These are phyloP conservation scores for Wakefieldia striispora DNA, from an alignment of 768 basidiomycete genomes.

Conservation along the genomic window DNA sequence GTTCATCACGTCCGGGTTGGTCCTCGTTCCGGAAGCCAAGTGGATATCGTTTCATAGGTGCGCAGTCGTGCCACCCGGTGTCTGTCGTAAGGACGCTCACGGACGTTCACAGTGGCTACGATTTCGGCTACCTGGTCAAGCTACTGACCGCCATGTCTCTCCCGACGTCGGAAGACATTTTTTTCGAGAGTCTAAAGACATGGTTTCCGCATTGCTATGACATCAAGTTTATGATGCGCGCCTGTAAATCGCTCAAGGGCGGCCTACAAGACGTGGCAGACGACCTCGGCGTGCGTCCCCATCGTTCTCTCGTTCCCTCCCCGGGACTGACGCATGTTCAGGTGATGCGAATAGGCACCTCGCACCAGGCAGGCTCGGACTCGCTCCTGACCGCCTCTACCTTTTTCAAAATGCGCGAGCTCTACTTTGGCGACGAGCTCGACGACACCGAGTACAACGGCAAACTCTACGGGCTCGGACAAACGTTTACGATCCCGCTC, in stretches of 20 bases:
- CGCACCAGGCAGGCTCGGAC: slow-evolving; percentile 98
- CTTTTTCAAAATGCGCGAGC: slow-evolving; percentile 93
- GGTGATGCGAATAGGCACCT: slow-evolving; percentile 86
- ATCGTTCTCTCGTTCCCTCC: not conserved
- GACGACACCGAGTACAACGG: slow-evolving; percentile 82
- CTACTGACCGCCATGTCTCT: slow-evolving; percentile 83
- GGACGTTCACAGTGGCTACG: slow-evolving; percentile 73
- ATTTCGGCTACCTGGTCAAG: slow-evolving; percentile 98
- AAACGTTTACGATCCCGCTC: slow-evolving; percentile 59
- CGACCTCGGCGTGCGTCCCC: slow-evolving; percentile 78
- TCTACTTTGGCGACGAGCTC: slow-evolving; percentile 88
- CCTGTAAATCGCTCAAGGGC: slow-evolving; percentile 75
- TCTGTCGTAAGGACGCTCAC: too few relatives aligned
- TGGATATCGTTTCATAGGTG: slow-evolving; percentile 99
- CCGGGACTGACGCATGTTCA: slow-evolving; percentile 27
- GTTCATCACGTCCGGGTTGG: slow-evolving; percentile 94
- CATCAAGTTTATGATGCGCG: slow-evolving; percentile 95
- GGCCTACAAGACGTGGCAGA: slow-evolving; percentile 96
- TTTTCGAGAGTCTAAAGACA: slow-evolving; percentile 80
- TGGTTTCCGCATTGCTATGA: slow-evolving; percentile 99
- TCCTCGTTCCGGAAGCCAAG: slow-evolving; percentile 81
- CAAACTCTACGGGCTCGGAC: slow-evolving; percentile 80
- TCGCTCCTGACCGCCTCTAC: slow-evolving; percentile 89
- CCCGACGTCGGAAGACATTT: slow-evolving; percentile 84
- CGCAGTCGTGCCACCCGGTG: too few relatives aligned